Percentiles rank a stretch among this genome's conserved stretches.
Conservation (phyloP, 108 stramenopile species). For the Nannochloropsis granulata region DNA sequence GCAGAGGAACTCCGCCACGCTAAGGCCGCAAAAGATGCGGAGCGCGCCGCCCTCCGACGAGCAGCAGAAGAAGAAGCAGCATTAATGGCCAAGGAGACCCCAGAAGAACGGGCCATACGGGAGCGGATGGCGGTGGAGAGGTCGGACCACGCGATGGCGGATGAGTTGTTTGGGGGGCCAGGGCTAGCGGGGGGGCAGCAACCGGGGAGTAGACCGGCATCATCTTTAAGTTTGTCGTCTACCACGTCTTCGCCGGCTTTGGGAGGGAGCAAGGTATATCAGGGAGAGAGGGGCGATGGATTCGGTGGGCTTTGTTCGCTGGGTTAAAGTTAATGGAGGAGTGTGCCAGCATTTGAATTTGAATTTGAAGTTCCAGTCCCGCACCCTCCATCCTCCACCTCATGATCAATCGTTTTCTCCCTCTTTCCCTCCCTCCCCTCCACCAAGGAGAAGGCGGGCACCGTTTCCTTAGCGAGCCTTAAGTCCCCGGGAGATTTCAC, state of each 20-base stretch:
- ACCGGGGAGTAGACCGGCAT: background rate
- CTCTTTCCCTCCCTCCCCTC: background rate
- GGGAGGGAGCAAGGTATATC: background rate
- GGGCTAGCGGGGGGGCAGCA: background rate
- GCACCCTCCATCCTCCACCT: no score
- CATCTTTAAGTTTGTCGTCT: background rate
- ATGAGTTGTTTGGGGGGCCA: background rate
- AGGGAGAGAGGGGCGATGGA: background rate
- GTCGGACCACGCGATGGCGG: background rate
- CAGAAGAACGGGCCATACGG: background rate
- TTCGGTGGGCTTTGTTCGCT: no score
- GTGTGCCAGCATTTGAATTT: no score
- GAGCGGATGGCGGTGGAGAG: background rate
- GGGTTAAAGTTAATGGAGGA: no score
- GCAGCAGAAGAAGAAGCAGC: background rate
- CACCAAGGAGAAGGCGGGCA: background rate
- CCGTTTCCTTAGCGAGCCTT: background rate
- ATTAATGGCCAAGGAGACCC: background rate
- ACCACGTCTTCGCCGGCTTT: background rate
- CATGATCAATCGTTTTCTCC: no score
- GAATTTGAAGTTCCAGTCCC: no score
- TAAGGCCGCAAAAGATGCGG: background rate
- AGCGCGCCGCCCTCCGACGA: background rate
- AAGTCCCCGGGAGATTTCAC: background rate
- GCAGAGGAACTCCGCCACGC: background rate